Evolutionary conservation across 2,329 filamentous ascomycete genomes (phyloP).

Genomic region (Byssothecium circinans): DNA sequence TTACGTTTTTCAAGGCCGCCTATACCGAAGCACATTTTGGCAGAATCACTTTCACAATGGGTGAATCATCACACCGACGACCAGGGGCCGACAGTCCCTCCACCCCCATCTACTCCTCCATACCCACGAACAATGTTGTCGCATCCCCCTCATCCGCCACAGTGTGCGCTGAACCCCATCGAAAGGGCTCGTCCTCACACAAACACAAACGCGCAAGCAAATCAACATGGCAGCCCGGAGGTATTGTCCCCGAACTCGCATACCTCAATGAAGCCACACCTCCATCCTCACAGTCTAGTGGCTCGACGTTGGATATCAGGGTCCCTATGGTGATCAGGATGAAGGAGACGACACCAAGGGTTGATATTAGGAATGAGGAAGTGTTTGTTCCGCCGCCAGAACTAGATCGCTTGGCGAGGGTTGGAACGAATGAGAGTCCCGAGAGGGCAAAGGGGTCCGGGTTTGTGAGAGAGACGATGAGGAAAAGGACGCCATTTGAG

Average conservation of each 20-base stretch:
- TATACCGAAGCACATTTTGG: too few relatives aligned
- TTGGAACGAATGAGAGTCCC: background rate
- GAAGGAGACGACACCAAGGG: background rate
- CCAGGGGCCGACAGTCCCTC: too few relatives aligned
- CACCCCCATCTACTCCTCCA: too few relatives aligned
- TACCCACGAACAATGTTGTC: too few relatives aligned
- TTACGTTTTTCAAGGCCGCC: too few relatives aligned
- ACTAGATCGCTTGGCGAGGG: background rate
- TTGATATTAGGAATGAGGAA: background rate
- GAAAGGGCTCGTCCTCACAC: background rate
- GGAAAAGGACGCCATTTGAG: background rate
- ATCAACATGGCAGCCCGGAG: background rate
- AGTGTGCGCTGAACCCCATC: background rate
- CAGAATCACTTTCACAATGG: too few relatives aligned
- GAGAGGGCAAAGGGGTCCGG: background rate
- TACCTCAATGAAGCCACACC: background rate
- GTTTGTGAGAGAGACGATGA: background rate
- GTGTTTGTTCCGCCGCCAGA: background rate
- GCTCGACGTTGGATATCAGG: background rate
- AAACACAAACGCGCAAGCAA: background rate
- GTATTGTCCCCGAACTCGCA: background rate
- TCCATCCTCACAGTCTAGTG: background rate
- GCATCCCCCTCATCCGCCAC: too few relatives aligned
- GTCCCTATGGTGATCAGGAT: background rate
- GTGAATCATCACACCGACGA: too few relatives aligned